Evolutionary conservation across 768 basidiomycete genomes (phyloP), one percentile per base, ranked within the genome.

Genomic region (Mycena rosella): DNA sequence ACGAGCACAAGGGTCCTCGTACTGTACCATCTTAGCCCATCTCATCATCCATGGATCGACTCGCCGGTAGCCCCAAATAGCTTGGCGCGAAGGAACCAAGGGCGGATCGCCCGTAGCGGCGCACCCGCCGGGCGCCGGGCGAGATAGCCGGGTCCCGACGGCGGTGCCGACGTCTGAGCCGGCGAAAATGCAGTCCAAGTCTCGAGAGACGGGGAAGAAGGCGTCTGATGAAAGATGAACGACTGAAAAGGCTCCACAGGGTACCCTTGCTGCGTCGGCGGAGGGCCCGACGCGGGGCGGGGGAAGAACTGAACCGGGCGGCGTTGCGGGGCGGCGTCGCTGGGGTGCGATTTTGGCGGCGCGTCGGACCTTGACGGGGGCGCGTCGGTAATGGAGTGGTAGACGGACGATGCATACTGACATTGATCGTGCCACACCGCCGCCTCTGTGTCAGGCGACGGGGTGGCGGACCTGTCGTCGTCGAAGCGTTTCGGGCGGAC

Each of bases 121-220:
- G 60, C 59, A 32, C 58, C 63, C 24, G 45, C 44, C 9, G 44
- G 42, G 45, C 63, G 54, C 8, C 49, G 36, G 27, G 26, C 26
- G 10, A 29, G 1, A 6, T 18, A 24, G 24, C 24, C 55, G 15
- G 48, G 38, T 32, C 58, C 47, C 56, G 69, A 24, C 66, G 63
- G n/a, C 63, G 63, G 42, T 62, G 66, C 11, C 66, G 66, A 7
- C 70, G 66, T 9, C 49, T 58, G 6, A 71, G 53, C 11, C 63
- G 65, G 40, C 70, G 70, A 58, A 67, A 64, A 64, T 64, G 69
- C 44, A 68, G 70, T 17, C 70, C 70, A 71, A 71, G 62, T 71
- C 63, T 71, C 70, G 63, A 71, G 63, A 71, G 70, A 71, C 55
- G 70, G 70, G 59, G 70, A 71, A 71, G 70, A 68, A 68, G 70